phyloP scores from a whole-genome alignment of 345 rosid species.

The Aquilaria sinensis region DNA sequence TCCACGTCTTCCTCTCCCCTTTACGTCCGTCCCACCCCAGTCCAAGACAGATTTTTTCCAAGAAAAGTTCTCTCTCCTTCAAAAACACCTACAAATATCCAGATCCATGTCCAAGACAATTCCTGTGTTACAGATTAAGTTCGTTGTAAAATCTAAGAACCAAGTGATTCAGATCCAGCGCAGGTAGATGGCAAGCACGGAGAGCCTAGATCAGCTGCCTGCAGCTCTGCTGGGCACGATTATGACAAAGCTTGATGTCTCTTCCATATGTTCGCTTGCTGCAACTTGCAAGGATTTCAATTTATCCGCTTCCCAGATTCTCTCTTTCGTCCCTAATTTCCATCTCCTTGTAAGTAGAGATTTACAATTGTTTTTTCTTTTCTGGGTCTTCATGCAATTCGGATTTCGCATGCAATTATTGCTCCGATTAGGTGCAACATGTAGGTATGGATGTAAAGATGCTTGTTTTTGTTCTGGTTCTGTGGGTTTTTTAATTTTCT shows the following conservation, averaged over 20 bases:
- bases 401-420: not conserved
- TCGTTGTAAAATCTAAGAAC: too few species aligned
- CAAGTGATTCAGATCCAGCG: not conserved
- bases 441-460: not conserved
- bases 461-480: not conserved
- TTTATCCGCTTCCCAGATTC: constrained; percentile 53
- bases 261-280: constrained; percentile 68
- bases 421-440: not conserved
- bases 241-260: constrained; percentile 71
- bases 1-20: too few species aligned
- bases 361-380: not conserved
- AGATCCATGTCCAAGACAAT: too few species aligned
- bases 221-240: constrained; percentile 56
- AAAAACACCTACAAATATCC: too few species aligned
- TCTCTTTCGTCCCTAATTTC: constrained; percentile 69
- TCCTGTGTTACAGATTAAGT: too few species aligned
- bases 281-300: constrained; percentile 57
- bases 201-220: constrained; percentile 64
- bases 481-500: not conserved
- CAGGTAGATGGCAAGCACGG: constrained; percentile 15
- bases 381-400: not conserved
- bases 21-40: too few species aligned
- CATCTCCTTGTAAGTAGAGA: constrained; percentile 52
- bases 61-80: too few species aligned
- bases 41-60: too few species aligned